Percentiles rank a stretch among this genome's conserved stretches.
These are phyloP conservation scores for Pythium pyrilobum DNA, from an alignment of 352 stramenopile genomes.

Conservation along the genomic window DNA sequence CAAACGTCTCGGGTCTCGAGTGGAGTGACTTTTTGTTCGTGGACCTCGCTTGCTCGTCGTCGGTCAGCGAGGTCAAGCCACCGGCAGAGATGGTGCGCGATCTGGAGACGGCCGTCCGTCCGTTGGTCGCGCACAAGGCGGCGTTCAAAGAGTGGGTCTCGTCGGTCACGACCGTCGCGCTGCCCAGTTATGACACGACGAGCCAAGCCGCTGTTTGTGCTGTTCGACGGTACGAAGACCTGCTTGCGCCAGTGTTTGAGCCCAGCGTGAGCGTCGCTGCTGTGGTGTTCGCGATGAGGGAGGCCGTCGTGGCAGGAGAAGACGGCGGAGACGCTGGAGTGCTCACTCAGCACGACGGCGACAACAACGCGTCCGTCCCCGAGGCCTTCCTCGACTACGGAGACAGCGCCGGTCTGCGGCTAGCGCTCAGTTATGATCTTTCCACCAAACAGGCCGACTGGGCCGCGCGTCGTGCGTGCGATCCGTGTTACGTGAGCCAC, in stretches of 20 bases:
- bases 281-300: conserved; percentile 48
- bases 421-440: conserved; percentile 27
- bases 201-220: not conserved
- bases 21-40: conserved; percentile 80
- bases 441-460: conserved; percentile 8
- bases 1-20: conserved; percentile 41
- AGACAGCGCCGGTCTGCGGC: conserved; percentile 29
- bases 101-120: conserved; percentile 27
- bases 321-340: not conserved
- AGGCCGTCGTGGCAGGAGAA: conserved; percentile 25
- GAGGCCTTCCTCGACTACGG: conserved; percentile 48
- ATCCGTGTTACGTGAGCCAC: conserved; percentile 22
- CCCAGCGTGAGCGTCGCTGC: conserved; percentile 45
- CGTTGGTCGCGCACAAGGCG: conserved; percentile 38
- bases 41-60: conserved; percentile 27
- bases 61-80: conserved; percentile 14
- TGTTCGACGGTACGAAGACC: conserved; percentile 24
- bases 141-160: conserved; percentile 63
- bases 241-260: conserved; percentile 33
- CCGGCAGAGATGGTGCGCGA: conserved; percentile 29
- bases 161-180: conserved; percentile 31
- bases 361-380: conserved; percentile 12
- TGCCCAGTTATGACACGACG: conserved; percentile 14
- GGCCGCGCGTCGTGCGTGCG: not conserved
- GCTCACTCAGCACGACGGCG: not conserved